Evolutionary conservation across 306 rosid species (phyloP), one percentile per base, ranked within the genome.

Genomic region (Abrus precatorius): DNA sequence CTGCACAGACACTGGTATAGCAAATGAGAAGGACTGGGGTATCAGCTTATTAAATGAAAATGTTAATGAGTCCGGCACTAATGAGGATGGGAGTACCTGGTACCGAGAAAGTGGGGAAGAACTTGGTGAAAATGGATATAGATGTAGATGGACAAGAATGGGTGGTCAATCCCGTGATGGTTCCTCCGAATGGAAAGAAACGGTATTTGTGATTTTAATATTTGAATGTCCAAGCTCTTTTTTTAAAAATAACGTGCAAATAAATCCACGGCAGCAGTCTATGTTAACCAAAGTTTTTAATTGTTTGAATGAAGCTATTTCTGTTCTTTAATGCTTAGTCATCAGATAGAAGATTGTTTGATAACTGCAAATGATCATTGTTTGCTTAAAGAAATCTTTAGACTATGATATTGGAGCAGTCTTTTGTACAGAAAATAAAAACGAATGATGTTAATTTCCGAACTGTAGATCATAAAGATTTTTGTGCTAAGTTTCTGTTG

Each of bases 81-180:
- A 93, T 83, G 99, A 95, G 83, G 99, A 95, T 88, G 98, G 94
- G 75, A 93, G 97, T 71, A 89, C 93, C 82, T 95, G 99, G 99
- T 91, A 89, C 70, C 84, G 92, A 43, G 97, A 95, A 87, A 93
- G 92, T 69, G 94, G 91, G 63, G 97, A 93, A 78, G 99, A 95
- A 65, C 82, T 91, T 41, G 97, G 91, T 49, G 87, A 88, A 70
- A 95, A 92, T 88, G 99, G 99, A 74, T 93, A 81, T 89, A 90
- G 99, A 95, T 90, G 98, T 87, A 88, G 99, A 86, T 93, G 99
- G 97, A 93, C 99, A 79, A 89, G 92, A 88, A 93, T 95, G 99
- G 96, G 99, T 47, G 99, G 99, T 74, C 88, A 71, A 71, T 95
- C 91, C 30, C 71, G 83, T 57, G 97, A 89, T 78, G 88, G 86